Conservation (phyloP, 2,329 filamentous ascomycete genomes). For the Rugonectria rugulosa region DNA sequence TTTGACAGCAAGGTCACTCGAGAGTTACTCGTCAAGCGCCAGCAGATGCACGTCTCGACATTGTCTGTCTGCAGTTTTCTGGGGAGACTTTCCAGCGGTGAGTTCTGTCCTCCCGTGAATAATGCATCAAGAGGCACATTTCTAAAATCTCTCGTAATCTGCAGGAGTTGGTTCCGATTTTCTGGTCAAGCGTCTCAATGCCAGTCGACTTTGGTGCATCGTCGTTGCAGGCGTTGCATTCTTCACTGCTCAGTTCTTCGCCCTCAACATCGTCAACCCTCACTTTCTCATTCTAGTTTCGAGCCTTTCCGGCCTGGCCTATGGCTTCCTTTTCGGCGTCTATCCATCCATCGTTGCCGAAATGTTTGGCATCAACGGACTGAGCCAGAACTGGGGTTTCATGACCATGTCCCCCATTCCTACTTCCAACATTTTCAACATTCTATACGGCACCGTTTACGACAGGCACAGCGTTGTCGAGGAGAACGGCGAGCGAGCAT, state of each 20-base stretch:
- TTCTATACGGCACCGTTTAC: slow-evolving; percentile 86
- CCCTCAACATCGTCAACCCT: slow-evolving; percentile 78
- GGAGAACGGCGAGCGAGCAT: slow-evolving; percentile 74
- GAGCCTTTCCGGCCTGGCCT: slow-evolving; percentile 83
- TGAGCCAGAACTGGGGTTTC: slow-evolving; percentile 95
- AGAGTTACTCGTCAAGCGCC: slow-evolving; percentile 79
- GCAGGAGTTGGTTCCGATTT: slow-evolving; percentile 88
- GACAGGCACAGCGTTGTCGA: slow-evolving; percentile 79
- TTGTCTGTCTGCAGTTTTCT: slow-evolving; percentile 88
- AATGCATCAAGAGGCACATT: neutral
- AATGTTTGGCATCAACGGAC: slow-evolving; percentile 85
- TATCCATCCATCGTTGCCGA: slow-evolving; percentile 91
- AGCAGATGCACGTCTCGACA: slow-evolving; percentile 92
- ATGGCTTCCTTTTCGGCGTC: slow-evolving; percentile 93
- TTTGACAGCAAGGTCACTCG: slow-evolving; percentile 77
- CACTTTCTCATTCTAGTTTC: slow-evolving; percentile 81
- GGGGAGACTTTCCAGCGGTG: slow-evolving; percentile 80
- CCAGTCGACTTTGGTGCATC: slow-evolving; percentile 91
- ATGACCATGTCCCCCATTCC: slow-evolving; percentile 91
- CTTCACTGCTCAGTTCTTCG: slow-evolving; percentile 78
- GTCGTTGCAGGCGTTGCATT: slow-evolving; percentile 81
- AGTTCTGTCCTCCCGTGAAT: slow-evolving; percentile 38
- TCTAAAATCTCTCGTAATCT: slow-evolving; percentile 24
- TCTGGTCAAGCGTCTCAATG: slow-evolving; percentile 80
- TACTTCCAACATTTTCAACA: slow-evolving; percentile 90